A percentile compares a stretch with the other conserved stretches of the same genome.
Conservation (phyloP, 768 basidiomycete genomes). For the Boletus subcaerulescens region DNA sequence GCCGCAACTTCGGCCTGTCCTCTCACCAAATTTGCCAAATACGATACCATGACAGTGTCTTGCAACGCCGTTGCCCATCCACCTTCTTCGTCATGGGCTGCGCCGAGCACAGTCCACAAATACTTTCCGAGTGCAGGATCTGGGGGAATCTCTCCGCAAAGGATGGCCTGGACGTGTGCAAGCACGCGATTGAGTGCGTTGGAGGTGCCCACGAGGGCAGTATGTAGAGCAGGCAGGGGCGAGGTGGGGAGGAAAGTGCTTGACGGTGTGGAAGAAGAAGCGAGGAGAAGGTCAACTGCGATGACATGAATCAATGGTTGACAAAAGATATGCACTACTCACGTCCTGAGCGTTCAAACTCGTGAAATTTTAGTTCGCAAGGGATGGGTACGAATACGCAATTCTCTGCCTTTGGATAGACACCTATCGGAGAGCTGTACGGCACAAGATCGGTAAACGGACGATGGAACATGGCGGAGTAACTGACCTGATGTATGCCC, state of each 20-base stretch:
- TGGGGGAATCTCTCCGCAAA: constrained; percentile 72
- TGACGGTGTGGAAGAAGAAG: constrained; percentile 43
- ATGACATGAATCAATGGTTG: constrained; percentile 3
- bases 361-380: constrained; percentile 79
- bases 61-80: constrained; percentile 77
- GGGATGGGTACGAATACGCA: constrained; percentile 92
- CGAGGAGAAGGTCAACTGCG: constrained; percentile 77
- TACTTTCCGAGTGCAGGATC: constrained; percentile 88
- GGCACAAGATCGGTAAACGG: constrained; percentile 5
- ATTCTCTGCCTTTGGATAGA: constrained; percentile 89
- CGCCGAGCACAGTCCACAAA: constrained; percentile 79
- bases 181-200: constrained; percentile 84
- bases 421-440: constrained; percentile 79
- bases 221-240: constrained; percentile 51
- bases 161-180: constrained; percentile 76
- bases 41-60: constrained; percentile 94
- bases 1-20: constrained; percentile 92
- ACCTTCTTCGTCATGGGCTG: constrained; percentile 70
- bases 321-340: constrained; percentile 32
- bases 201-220: constrained; percentile 63
- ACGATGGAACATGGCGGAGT: neutral
- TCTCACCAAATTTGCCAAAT: constrained; percentile 89
- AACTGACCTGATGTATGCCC: constrained; percentile 80
- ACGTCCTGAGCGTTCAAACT: constrained; percentile 85
- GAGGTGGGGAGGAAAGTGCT: constrained; percentile 40